These are phyloP conservation scores for Rosa persica DNA, from an alignment of 306 rosid genomes.

Conservation along the genomic window DNA sequence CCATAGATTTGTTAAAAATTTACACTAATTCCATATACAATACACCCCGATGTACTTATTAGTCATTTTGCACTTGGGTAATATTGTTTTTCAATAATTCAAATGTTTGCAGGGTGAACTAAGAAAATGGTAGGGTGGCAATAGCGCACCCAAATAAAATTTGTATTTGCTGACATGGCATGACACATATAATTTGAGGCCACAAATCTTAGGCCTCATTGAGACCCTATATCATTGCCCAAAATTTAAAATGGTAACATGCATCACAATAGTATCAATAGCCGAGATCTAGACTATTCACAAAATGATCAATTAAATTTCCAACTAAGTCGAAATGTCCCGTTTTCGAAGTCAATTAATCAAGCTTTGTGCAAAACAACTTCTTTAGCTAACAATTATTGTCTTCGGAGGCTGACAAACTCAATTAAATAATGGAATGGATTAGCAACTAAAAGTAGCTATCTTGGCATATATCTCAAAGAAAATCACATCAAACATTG, in stretches of 20 bases:
- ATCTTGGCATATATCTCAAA: background rate
- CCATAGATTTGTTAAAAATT: too few relatives aligned
- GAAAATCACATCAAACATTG: background rate
- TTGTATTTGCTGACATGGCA: too few relatives aligned
- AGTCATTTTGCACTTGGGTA: too few relatives aligned
- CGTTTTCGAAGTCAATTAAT: conserved; percentile 2
- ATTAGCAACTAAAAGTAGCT: background rate
- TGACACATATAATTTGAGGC: too few relatives aligned
- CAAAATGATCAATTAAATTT: background rate
- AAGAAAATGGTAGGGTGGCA: too few relatives aligned
- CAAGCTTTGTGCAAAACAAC: background rate
- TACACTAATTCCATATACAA: too few relatives aligned
- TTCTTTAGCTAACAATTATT: background rate
- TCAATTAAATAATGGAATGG: background rate
- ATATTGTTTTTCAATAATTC: too few relatives aligned
- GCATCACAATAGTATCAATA: background rate
- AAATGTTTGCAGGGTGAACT: too few relatives aligned
- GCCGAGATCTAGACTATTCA: background rate
- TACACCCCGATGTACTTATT: too few relatives aligned
- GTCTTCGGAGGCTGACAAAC: background rate
- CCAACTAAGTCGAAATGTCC: background rate
- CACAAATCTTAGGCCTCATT: too few relatives aligned
- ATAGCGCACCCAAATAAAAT: too few relatives aligned
- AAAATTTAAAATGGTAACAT: background rate
- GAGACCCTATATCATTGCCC: too few relatives aligned